Conservation (phyloP, 1,284 basidiomycete genomes). For the Leccinum pachyderme region DNA sequence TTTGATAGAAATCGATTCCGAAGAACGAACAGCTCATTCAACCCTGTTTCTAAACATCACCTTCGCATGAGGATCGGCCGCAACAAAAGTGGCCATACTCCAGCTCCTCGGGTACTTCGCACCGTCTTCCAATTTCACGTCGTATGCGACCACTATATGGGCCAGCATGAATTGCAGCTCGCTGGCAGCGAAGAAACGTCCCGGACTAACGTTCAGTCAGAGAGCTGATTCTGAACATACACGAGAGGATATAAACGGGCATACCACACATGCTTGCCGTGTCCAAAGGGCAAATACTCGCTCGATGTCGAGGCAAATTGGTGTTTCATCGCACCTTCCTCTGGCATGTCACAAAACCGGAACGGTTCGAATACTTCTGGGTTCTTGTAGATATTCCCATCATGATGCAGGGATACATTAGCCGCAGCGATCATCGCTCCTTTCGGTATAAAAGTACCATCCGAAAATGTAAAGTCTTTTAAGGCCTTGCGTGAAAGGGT, state of each 20-base stretch:
- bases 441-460: conserved; percentile 41
- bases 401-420: conserved; percentile 23
- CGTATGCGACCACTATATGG: conserved; percentile 29
- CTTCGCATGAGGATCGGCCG: conserved; percentile 2
- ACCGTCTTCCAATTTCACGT: conserved; percentile 27
- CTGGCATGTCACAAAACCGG: conserved; percentile 28
- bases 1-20: not conserved
- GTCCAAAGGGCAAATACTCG: conserved; percentile 15
- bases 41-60: conserved; percentile 21
- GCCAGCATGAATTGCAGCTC: conserved; percentile 34
- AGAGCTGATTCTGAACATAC: not conserved
- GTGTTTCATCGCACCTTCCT: conserved; percentile 17
- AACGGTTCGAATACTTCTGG: conserved; percentile 33
- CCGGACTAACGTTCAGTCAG: conserved; percentile 4
- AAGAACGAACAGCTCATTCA: not conserved
- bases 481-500: conserved; percentile 33
- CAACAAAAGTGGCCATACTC: not conserved
- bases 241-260: not conserved
- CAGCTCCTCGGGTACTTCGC: conserved; percentile 23
- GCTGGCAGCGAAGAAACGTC: conserved; percentile 15
- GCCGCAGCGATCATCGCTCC: conserved; percentile 33
- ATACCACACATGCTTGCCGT: conserved; percentile 18
- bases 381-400: conserved; percentile 26
- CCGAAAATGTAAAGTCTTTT: conserved; percentile 39
- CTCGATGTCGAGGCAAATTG: conserved; percentile 14